Base-by-base conservation (phyloP, 331 rosid species). In the Quercus phellos region DNA sequence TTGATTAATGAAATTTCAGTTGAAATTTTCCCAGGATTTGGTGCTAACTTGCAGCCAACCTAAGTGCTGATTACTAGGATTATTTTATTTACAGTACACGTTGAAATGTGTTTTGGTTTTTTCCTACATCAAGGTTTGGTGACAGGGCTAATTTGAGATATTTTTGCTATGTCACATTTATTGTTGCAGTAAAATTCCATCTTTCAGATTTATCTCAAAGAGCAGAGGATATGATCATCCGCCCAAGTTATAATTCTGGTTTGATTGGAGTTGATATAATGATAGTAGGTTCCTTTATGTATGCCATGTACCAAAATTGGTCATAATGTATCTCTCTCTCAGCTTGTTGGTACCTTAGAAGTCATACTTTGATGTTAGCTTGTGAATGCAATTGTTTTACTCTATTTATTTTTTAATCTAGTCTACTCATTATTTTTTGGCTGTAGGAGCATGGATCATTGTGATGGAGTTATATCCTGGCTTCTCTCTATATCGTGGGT, bases 391-490 rank as follows among this genome's bases (percentile, higher is more conserved):
- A 59, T 11, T 51, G 75, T 60, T 55, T 24, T 72, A 38, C 46
- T 38, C 46, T 38, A 38, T 51, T 3, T 51, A 27, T 26, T 21
- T 58, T 19, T 10, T 46, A 68, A 8, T 72, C 5, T 21, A 11
- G 17, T 43, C 14, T 51, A 12, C 61, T 72, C 60, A 34, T 66
- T 66, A 13, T n/a, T 64, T 60, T 0, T n/a, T 35, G 53, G 70
- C 43, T 80, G 76, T 82, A 94, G 99, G 88, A 78, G 91, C 76
- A 22, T 88, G 97, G 97, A 79, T 90, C 77, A 77, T 85, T 77
- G 87, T 77, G 43, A 43, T 94, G 81, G 99, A 94, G 86, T 77
- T 90, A 70, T 94, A 85, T 79, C 99, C 98, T 14, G 99, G 98
- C 64, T 92, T 94, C 87, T 72, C 94, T 72, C 81, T 94, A 55